These are phyloP conservation scores for Rhytidiadelphus loreus DNA, from an alignment of 225 moss, liverwort and hornwort genomes.

Conservation along the genomic window DNA sequence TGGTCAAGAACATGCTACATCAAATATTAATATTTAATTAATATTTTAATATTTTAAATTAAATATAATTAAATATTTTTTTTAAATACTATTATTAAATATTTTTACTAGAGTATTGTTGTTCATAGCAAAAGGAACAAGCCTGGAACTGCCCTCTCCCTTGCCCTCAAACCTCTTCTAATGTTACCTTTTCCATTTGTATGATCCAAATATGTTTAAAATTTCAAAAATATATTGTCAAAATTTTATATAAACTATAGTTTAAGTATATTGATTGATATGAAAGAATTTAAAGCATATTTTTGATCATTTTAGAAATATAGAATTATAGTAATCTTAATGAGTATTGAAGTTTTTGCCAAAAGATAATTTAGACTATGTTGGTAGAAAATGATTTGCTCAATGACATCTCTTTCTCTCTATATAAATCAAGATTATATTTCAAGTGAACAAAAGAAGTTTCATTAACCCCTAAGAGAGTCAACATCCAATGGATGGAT, in stretches of 20 bases:
- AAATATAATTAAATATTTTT: too few relatives aligned
- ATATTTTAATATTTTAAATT: too few relatives aligned
- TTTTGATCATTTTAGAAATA: background rate
- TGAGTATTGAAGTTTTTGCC: fast-evolving
- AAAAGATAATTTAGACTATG: too few relatives aligned
- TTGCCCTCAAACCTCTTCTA: too few relatives aligned
- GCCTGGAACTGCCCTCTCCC: too few relatives aligned
- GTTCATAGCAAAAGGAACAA: too few relatives aligned
- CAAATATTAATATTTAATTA: too few relatives aligned
- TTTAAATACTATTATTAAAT: too few relatives aligned
- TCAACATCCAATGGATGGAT: background rate
- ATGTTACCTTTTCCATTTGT: background rate
- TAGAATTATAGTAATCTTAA: too few relatives aligned
- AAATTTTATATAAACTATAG: too few relatives aligned
- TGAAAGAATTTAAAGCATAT: background rate
- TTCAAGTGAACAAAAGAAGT: background rate
- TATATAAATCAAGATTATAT: background rate
- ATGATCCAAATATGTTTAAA: background rate
- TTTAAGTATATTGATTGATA: background rate
- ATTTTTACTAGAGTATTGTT: too few relatives aligned
- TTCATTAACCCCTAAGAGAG: background rate
- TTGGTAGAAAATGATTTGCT: background rate
- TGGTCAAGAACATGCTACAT: too few relatives aligned
- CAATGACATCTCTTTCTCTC: background rate
- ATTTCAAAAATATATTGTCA: background rate